Percentiles rank a stretch among this genome's conserved stretches.
Conservation (phyloP, 2,329 filamentous ascomycete genomes). For the Sporothrix brasiliensis region DNA sequence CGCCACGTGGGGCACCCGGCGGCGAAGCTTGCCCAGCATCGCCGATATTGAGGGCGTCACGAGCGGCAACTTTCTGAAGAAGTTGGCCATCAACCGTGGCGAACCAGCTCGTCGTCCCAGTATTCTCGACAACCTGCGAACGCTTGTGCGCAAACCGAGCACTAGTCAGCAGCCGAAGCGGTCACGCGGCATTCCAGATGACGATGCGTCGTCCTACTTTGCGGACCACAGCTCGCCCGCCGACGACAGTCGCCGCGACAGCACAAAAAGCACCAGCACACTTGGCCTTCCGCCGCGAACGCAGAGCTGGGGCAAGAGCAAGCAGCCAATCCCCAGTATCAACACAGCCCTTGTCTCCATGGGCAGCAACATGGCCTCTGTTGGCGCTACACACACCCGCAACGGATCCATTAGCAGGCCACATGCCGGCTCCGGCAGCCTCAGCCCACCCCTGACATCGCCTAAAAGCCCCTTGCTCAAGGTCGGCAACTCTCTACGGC, state of each 20-base stretch:
- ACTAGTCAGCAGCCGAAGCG: constrained; percentile 52
- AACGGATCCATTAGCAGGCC: constrained; percentile 60
- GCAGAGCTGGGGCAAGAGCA: constrained; percentile 53
- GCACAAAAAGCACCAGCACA: constrained; percentile 49
- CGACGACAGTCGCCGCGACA: constrained; percentile 38
- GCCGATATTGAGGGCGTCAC: constrained; percentile 62
- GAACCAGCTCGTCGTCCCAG: constrained; percentile 53
- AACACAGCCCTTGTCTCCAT: constrained; percentile 62
- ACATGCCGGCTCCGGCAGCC: constrained; percentile 41
- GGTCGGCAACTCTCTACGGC: constrained; percentile 55
- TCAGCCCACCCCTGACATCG: constrained; percentile 39
- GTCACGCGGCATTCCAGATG: constrained; percentile 47
- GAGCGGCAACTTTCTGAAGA: constrained; percentile 65
- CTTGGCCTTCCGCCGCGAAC: constrained; percentile 57
- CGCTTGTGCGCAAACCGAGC: constrained; percentile 56
- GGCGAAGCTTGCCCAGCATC: constrained; percentile 64
- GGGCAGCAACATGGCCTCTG: constrained; percentile 57
- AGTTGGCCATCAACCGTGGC: constrained; percentile 57
- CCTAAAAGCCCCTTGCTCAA: constrained; percentile 57
- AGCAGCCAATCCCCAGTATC: constrained; percentile 58
- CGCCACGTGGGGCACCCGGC: constrained; percentile 71
- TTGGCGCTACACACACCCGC: constrained; percentile 59
- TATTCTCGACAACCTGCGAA: constrained; percentile 57
- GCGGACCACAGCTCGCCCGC: constrained; percentile 39
- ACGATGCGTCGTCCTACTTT: constrained; percentile 41